Conservation (phyloP, 495 filamentous ascomycete genomes). For the Aspergillus baeticus region DNA sequence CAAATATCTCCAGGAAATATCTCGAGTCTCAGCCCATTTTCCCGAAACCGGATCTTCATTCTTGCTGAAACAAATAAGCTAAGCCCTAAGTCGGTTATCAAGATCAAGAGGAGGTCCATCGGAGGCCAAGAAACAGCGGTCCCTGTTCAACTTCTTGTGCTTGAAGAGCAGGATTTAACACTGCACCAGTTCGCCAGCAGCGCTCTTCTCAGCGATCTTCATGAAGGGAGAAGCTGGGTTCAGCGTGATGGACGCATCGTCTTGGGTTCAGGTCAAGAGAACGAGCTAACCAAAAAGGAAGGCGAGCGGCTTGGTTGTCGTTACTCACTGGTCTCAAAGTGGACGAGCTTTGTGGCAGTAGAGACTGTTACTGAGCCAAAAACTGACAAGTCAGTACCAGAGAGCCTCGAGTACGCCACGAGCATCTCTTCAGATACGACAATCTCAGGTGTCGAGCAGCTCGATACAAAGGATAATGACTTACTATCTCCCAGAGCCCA, state of each 20-base stretch:
- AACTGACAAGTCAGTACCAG: background rate
- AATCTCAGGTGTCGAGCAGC: no score
- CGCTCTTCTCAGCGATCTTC: background rate
- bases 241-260: background rate
- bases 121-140: background rate
- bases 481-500: no score
- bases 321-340: background rate
- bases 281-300: background rate
- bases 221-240: background rate
- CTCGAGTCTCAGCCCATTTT: background rate
- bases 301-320: background rate
- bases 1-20: background rate
- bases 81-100: background rate
- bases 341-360: background rate
- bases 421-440: no score
- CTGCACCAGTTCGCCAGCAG: background rate
- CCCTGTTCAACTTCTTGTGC: background rate
- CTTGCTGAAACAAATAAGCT: background rate
- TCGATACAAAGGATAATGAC: no score
- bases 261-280: background rate
- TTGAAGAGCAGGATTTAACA: background rate
- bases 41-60: background rate
- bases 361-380: background rate
- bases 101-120: background rate
- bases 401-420: no score